Conservation (phyloP, 352 stramenopile genomes). For the Globisporangium yorkense region DNA sequence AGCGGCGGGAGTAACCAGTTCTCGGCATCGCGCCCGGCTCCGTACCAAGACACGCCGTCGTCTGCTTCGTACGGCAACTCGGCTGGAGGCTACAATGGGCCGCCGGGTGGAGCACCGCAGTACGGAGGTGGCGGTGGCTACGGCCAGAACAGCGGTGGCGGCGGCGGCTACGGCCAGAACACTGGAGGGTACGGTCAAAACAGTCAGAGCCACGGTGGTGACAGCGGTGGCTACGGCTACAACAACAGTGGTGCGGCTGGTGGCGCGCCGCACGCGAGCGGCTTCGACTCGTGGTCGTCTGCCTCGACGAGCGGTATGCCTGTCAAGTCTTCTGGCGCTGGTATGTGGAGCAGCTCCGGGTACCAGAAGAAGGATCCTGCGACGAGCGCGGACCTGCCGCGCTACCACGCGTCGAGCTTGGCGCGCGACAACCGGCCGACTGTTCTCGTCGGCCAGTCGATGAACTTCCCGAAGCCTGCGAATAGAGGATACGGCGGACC, state of each 20-base stretch:
- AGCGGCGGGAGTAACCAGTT: slow-evolving; percentile 10
- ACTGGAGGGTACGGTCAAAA: slow-evolving; percentile 16
- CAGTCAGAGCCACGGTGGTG: slow-evolving; percentile 3
- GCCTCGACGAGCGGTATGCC: slow-evolving; percentile 20
- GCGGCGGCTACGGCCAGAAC: slow-evolving; percentile 16
- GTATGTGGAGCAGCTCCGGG: slow-evolving; percentile 75
- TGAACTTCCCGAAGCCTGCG: slow-evolving; percentile 68
- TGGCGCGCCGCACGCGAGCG: slow-evolving; percentile 17
- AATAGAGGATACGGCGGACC: slow-evolving; percentile 25
- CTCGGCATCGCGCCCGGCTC: slow-evolving; percentile 29
- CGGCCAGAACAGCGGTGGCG: slow-evolving; percentile 5
- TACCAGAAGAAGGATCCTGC: slow-evolving; percentile 72
- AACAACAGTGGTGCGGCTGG: slow-evolving; percentile 8
- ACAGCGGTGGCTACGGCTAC: slow-evolving; percentile 20
- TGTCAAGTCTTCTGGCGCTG: slow-evolving; percentile 33
- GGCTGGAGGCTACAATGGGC: slow-evolving; percentile 15
- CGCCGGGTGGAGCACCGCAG: slow-evolving; percentile 5
- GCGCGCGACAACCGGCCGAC: slow-evolving; percentile 80
- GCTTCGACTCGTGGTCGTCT: slow-evolving; percentile 55
- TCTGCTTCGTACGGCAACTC: slow-evolving; percentile 17
- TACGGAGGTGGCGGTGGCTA: slow-evolving; percentile 12
- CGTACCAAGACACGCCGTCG: slow-evolving; percentile 53
- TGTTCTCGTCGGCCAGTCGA: slow-evolving; percentile 70
- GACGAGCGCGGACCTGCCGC: slow-evolving; percentile 23
- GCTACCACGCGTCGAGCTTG: slow-evolving; percentile 34